phyloP scores from a whole-genome alignment of 139 green algal species.

The Chlorella sp. region DNA sequence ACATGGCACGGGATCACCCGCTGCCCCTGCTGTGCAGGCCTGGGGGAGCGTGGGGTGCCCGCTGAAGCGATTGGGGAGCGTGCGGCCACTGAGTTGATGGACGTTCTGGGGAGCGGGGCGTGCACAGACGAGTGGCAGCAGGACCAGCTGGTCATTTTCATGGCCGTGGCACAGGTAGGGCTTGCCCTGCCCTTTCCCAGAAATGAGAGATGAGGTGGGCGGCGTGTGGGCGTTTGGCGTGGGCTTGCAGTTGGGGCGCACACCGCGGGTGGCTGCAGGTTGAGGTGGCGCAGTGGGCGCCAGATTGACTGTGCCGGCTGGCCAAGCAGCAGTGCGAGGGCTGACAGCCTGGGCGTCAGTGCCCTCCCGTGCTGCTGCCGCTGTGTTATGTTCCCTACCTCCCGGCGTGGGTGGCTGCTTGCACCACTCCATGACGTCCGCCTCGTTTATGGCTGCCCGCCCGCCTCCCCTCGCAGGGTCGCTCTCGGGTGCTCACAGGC shows the following conservation, averaged over 20 bases:
- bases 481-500: conserved; percentile 59
- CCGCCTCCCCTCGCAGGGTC: conserved; percentile 38
- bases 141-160: conserved; percentile 90
- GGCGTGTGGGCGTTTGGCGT: neutral
- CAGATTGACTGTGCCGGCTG: too few relatives aligned
- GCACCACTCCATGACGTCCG: neutral
- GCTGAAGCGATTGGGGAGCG: conserved; percentile 54
- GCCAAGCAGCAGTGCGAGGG: neutral
- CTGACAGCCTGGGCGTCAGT: neutral
- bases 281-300: too few relatives aligned
- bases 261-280: too few relatives aligned
- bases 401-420: neutral
- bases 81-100: conserved; percentile 64
- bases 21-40: conserved; percentile 23
- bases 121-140: conserved; percentile 58
- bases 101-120: conserved; percentile 59
- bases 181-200: too few relatives aligned
- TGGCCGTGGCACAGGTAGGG: conserved; percentile 71
- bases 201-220: too few relatives aligned
- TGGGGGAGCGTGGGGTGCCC: conserved; percentile 48
- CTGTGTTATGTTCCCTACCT: too few relatives aligned
- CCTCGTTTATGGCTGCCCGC: too few relatives aligned
- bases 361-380: too few relatives aligned
- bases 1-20: neutral
- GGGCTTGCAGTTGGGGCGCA: too few relatives aligned